A percentile compares a stretch with the other conserved stretches of the same genome.
Evolutionary conservation across 495 filamentous ascomycete species (phyloP).

Genomic region (Annulohypoxylon moriforme): DNA sequence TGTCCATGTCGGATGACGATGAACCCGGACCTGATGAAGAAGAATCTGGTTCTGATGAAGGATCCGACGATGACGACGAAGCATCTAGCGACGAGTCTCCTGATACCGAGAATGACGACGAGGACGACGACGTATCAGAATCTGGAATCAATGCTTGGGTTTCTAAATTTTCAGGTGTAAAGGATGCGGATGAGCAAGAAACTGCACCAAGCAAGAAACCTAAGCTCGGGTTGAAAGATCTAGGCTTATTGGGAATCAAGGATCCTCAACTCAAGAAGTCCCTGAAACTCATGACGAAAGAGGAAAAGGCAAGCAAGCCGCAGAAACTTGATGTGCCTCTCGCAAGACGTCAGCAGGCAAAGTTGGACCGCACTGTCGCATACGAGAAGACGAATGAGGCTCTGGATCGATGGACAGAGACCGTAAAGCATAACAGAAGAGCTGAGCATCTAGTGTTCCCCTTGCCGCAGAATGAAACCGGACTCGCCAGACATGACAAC

Average conservation of each 20-base stretch:
- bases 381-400: constrained; percentile 93
- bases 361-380: constrained; percentile 83
- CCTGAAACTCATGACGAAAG: constrained; percentile 73
- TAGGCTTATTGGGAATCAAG: constrained; percentile 74
- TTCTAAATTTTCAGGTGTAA: constrained; percentile 66
- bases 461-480: constrained; percentile 73
- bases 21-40: constrained; percentile 52
- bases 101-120: constrained; percentile 57
- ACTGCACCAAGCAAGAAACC: constrained; percentile 59
- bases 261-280: constrained; percentile 83
- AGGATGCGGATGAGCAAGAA: constrained; percentile 49
- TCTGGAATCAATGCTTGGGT: constrained; percentile 72
- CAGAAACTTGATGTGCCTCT: constrained; percentile 87
- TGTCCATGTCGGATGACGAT: constrained; percentile 63
- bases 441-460: constrained; percentile 96
- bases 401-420: constrained; percentile 89
- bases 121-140: constrained; percentile 68
- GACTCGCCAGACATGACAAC: constrained; percentile 55
- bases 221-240: constrained; percentile 84
- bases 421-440: constrained; percentile 90
- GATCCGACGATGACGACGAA: constrained; percentile 56
- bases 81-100: constrained; percentile 58
- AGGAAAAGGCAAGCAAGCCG: constrained; percentile 61
- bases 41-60: constrained; percentile 61
- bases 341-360: constrained; percentile 89